These are phyloP conservation scores for Paecilomyces sp. DNA, from an alignment of 2,329 filamentous ascomycete genomes.

Conservation along the genomic window DNA sequence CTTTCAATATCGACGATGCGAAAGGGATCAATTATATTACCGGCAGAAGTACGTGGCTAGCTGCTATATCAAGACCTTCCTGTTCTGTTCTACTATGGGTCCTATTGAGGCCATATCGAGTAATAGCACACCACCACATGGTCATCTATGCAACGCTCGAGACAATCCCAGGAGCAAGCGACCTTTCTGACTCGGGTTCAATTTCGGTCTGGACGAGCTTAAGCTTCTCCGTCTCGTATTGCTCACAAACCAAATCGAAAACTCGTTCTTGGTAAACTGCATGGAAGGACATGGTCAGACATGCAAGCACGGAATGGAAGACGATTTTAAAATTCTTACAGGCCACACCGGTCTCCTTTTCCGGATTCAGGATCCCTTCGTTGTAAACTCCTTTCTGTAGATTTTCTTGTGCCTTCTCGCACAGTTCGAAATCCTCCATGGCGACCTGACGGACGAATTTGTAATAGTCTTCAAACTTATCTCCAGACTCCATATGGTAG, in stretches of 20 bases:
- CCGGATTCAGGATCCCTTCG: slow-evolving; percentile 49
- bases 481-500: slow-evolving; percentile 44
- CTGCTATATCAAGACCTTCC: neutral
- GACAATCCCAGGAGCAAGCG: slow-evolving; percentile 1
- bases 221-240: slow-evolving; percentile 31
- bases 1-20: neutral
- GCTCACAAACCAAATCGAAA: slow-evolving; percentile 37
- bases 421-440: slow-evolving; percentile 51
- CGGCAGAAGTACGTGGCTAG: neutral
- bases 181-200: slow-evolving; percentile 2
- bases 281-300: slow-evolving; percentile 4
- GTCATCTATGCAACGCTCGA: slow-evolving; percentile 2
- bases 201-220: slow-evolving; percentile 7
- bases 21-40: neutral
- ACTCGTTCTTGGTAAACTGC: slow-evolving; percentile 42
- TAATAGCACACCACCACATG: neutral
- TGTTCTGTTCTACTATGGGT: neutral
- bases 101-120: neutral
- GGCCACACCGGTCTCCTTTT: slow-evolving; percentile 49
- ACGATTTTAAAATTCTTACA: slow-evolving; percentile 29
- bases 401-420: slow-evolving; percentile 50
- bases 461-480: slow-evolving; percentile 52
- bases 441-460: slow-evolving; percentile 51
- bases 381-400: slow-evolving; percentile 47
- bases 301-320: slow-evolving; percentile 3